Evolutionary conservation across 192 early-diverging fungal genomes (phyloP), one percentile per base, ranked within the genome.

Genomic region (Umbelopsis sp.): DNA sequence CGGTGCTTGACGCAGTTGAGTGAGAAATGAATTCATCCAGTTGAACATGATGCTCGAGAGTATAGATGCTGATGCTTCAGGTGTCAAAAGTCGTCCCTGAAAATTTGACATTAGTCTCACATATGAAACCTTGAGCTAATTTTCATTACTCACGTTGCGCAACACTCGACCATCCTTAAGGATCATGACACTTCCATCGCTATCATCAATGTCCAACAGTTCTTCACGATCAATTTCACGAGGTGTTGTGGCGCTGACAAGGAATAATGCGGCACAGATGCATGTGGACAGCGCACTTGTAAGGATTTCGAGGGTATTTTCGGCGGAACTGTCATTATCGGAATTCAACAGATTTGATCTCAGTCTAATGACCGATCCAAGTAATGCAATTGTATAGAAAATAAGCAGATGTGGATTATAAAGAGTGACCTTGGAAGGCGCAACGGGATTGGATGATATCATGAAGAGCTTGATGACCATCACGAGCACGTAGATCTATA

Each of bases 71-170:
- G 47, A 69, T 49, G 76, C 72, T 67, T 78, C 76, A 0, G 69
- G 53, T 46, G 71, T 78, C 15, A 78, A 46, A 21, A 78, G 65
- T n/a, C 76, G 71, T 11, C 76, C 76, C 76, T 78, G 58, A n/a
- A 20, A 69, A 47, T n/a, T 30, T 15, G 35, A 67, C 23, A 67
- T 41, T 41, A 50, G 50, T 27, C 7, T 23, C 49, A 18, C 27
- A 1, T 27, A 5, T 25, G 46, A 18, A 5, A 44, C 21, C 9
- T 9, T 7, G 13, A 20, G n/a, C 7, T 9, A 10, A 53, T 25
- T 9, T 2, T 12, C 12, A 25, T 3, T 13, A 64, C 58, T 73
- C 70, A 78, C 76, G 67, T 72, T 78, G 50, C 76, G 61, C 37
- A 78, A 67, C 1, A 73, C 68, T 44, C 61, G 68, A n/a, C 76